Percentiles rank a stretch among this genome's conserved stretches.
phyloP scores from a whole-genome alignment of 345 rosid species.

The Brassica carinata region DNA sequence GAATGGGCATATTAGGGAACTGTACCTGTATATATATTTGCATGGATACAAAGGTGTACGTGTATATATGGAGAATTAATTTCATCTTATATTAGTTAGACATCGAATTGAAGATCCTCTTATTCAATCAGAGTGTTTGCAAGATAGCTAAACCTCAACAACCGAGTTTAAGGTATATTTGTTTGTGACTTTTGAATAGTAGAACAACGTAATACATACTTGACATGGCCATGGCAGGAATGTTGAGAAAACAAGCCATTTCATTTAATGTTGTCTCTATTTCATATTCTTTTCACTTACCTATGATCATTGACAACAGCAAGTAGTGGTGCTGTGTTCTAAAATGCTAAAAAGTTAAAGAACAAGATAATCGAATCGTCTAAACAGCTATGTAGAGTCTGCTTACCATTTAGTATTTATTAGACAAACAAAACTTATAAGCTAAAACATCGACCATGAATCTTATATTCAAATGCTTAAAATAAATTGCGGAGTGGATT shows the following conservation, averaged over 20 bases:
- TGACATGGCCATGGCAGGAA: not conserved
- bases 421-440: not conserved
- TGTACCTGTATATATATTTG: not conserved
- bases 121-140: not conserved
- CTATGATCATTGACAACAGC: not conserved
- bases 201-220: not conserved
- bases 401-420: not conserved
- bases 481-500: slow-evolving; percentile 7
- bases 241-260: not conserved
- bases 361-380: not conserved
- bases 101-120: not conserved
- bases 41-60: not conserved
- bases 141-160: not conserved
- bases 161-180: not conserved
- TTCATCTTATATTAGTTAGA: not conserved
- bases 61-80: not conserved
- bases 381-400: not conserved
- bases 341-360: not conserved
- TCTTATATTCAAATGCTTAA: not conserved
- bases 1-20: not conserved
- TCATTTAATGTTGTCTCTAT: not conserved
- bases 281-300: not conserved
- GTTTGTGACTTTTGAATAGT: not conserved
- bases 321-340: not conserved
- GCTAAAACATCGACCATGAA: slow-evolving; percentile 2